Evolutionary conservation across 768 basidiomycete genomes (phyloP).

Genomic region (Calocybe gangraenosa): DNA sequence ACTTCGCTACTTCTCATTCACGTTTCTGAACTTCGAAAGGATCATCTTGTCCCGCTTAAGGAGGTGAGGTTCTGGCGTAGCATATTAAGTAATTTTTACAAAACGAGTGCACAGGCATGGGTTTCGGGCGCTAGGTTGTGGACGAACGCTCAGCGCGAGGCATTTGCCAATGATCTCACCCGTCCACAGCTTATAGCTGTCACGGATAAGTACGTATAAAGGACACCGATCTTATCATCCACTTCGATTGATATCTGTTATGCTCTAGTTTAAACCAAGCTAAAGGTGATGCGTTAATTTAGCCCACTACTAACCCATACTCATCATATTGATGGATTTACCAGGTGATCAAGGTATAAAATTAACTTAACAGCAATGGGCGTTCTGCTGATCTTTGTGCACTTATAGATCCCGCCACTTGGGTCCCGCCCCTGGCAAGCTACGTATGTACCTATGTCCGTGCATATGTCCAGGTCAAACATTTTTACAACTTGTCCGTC

Average conservation of each 20-base stretch:
- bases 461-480: slow-evolving; percentile 52
- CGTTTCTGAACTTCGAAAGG: slow-evolving; percentile 24
- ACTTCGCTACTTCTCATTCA: background rate
- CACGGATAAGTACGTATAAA: slow-evolving; percentile 30
- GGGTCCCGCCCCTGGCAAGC: slow-evolving; percentile 44
- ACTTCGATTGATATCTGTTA: background rate
- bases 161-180: slow-evolving; percentile 52
- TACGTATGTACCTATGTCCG: slow-evolving; percentile 50
- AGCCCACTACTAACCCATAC: no score
- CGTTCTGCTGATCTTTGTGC: background rate
- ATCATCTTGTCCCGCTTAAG: slow-evolving; percentile 52
- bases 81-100: background rate
- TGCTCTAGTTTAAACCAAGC: slow-evolving; percentile 36
- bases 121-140: slow-evolving; percentile 49
- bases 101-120: slow-evolving; percentile 36
- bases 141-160: slow-evolving; percentile 45
- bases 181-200: slow-evolving; percentile 53
- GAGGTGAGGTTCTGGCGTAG: slow-evolving; percentile 26
- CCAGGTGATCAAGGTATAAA: slow-evolving; percentile 38
- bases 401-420: slow-evolving; percentile 40
- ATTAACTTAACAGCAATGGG: background rate
- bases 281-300: no score
- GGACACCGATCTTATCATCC: background rate
- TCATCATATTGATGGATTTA: background rate
- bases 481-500: slow-evolving; percentile 43